These are phyloP conservation scores for Sherardia arvensis DNA, from an alignment of 257 asterid species.

Conservation along the genomic window DNA sequence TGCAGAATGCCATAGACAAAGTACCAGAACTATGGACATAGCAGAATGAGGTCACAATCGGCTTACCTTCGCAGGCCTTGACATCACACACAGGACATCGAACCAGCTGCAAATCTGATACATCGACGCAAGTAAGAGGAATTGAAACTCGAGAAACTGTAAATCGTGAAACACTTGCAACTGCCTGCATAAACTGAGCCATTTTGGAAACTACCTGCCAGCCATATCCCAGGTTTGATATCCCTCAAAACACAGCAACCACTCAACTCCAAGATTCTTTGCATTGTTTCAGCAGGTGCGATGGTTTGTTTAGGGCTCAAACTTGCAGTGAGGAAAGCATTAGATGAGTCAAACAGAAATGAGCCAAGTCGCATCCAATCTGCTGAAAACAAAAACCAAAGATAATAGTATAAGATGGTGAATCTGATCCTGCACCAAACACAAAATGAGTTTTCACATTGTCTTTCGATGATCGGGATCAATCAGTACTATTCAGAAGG, in stretches of 20 bases:
- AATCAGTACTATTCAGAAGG: neutral
- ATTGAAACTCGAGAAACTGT: neutral
- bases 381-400: constrained; percentile 18
- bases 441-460: no score
- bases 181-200: neutral
- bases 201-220: constrained; percentile 63
- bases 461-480: neutral
- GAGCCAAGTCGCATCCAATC: constrained; percentile 98
- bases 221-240: constrained; percentile 84
- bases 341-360: constrained; percentile 56
- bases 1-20: neutral
- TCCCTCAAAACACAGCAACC: constrained; percentile 53
- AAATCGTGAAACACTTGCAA: neutral
- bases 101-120: constrained; percentile 89
- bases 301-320: constrained; percentile 34
- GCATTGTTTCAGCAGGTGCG: constrained; percentile 30
- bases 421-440: constrained; percentile 1
- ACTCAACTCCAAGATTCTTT: constrained; percentile 33
- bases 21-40: neutral
- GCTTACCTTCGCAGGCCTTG: constrained; percentile 87
- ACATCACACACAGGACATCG: constrained; percentile 95
- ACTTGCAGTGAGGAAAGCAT: constrained; percentile 58
- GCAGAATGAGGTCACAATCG: constrained; percentile 1
- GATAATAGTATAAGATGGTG: constrained; percentile 5
- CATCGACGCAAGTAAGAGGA: neutral